Base-by-base conservation (phyloP, 2,329 filamentous ascomycete genomes). In the Colletotrichum sp. region DNA sequence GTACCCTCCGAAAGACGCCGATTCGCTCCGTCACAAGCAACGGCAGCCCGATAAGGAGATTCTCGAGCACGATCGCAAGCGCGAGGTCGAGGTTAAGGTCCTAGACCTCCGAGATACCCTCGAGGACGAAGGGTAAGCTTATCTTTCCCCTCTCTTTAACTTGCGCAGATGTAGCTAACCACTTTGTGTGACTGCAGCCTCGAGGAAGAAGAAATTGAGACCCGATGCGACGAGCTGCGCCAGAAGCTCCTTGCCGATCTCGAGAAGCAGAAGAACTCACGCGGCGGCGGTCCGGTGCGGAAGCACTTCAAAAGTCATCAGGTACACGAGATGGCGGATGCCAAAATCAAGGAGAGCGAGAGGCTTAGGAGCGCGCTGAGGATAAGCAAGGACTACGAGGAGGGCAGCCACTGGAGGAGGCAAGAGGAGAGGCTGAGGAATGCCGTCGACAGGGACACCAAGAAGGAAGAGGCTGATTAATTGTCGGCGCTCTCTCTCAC, bases 301-400 rank as follows among this genome's bases (percentile, higher is more conserved):
- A 90, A 88, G 79, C 90, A 91, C 12, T 90, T 99, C 78, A 99
- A 99, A 86, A 90, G 93, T 79, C 96, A 99, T 85, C 95, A 99
- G 86, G 96, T 99, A 24, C 97, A 99, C 87, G 97, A 99, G 86
- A 90, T 98, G 83, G 97, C 97, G 21, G 95, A 97, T 81, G 97
- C 96, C 76, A 99, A 99, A 90, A 96, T 98, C 79, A 94, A 95
- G 83, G 97, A 99, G 89, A 98, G 94, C 84, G 96, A 99, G 86
- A 91, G 95, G 80, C 87, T 99, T 83, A 89, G 96, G 78, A 95
- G 90, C 84, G 97, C 97, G 9, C 88, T 99, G 79, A 96, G 96
- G 66, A 98, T 99, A 81, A 93, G 93, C 82, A 93, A 93, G 82
- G 91, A 96, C 83, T 97, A 97, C 81, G 93, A 96, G 82, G 95